Evolutionary conservation across 805 yeast species (phyloP).

Genomic region (Myxozyma vanderwaltii): DNA sequence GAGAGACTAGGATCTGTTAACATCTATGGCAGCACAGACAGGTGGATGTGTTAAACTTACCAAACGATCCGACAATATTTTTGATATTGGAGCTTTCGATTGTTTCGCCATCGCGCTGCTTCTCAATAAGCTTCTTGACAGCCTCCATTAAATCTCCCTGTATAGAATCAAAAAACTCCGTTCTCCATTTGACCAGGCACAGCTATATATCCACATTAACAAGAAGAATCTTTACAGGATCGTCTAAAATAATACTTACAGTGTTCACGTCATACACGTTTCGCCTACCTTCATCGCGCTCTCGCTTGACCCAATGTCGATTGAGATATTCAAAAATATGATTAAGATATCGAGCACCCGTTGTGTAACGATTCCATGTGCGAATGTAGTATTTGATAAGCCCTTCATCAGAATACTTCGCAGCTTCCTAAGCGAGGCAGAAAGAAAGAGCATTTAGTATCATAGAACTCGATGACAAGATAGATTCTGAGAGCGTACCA

Average conservation of each 20-base stretch:
- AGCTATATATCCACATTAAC: constrained; percentile 39
- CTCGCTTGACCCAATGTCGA: constrained; percentile 96
- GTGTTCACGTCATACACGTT: constrained; percentile 91
- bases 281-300: constrained; percentile 87
- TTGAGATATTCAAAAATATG: constrained; percentile 95
- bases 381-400: constrained; percentile 81
- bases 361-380: constrained; percentile 84
- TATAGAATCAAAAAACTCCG: constrained; percentile 72
- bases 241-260: constrained; percentile 26
- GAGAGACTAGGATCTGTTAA: constrained; percentile 50
- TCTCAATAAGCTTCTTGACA: constrained; percentile 71
- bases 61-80: constrained; percentile 76
- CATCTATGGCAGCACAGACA: background rate
- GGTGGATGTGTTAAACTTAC: constrained; percentile 12
- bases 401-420: constrained; percentile 59
- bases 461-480: background rate
- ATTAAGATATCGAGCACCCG: constrained; percentile 88
- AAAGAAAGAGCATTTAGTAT: background rate
- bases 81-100: constrained; percentile 68
- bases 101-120: constrained; percentile 76
- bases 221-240: background rate
- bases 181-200: constrained; percentile 85
- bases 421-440: constrained; percentile 46
- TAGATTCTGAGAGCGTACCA: constrained; percentile 19
- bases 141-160: constrained; percentile 63